Percentiles rank a stretch among this genome's conserved stretches.
phyloP scores from a whole-genome alignment of 177 flowering plant species.

The Vitis hybrid region DNA sequence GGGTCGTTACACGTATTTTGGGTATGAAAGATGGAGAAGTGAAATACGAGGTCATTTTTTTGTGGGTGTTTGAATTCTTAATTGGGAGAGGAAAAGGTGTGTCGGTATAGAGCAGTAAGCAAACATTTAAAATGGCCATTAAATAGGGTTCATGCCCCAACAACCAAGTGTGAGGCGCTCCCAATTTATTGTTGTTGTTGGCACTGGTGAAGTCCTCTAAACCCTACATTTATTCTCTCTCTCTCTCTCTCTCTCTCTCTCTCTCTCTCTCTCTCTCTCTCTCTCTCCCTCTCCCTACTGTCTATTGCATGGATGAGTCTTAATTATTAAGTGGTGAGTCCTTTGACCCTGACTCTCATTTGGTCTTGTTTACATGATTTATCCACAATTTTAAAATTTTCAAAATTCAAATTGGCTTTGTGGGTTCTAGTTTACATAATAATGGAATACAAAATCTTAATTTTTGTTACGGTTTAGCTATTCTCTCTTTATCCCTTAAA shows the following conservation, averaged over 20 bases:
- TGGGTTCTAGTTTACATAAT: no score
- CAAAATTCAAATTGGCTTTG: no score
- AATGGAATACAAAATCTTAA: no score
- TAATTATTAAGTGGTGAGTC: not conserved
- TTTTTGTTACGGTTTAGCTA: no score
- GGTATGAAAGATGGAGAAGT: not conserved
- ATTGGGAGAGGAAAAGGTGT: constrained; percentile 1
- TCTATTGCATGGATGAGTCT: not conserved
- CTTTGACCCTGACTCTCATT: no score
- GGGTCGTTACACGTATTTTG: no score
- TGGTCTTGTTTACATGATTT: no score
- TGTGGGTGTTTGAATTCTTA: not conserved
- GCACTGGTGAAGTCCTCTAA: constrained; percentile 29
- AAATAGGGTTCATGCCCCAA: constrained; percentile 30
- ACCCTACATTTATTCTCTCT: constrained; percentile 5
- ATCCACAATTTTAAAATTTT: no score
- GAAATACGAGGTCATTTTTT: constrained; percentile 1
- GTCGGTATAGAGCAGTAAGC: constrained; percentile 21
- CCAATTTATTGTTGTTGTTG: constrained; percentile 42
- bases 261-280: no score
- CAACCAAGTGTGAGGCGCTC: constrained; percentile 25
- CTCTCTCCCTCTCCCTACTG: not conserved
- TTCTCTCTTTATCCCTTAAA: no score
- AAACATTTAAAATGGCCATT: constrained; percentile 18
- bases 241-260: no score